Conservation (phyloP, 2,329 filamentous ascomycete genomes). For the Elsinoe necatrix region DNA sequence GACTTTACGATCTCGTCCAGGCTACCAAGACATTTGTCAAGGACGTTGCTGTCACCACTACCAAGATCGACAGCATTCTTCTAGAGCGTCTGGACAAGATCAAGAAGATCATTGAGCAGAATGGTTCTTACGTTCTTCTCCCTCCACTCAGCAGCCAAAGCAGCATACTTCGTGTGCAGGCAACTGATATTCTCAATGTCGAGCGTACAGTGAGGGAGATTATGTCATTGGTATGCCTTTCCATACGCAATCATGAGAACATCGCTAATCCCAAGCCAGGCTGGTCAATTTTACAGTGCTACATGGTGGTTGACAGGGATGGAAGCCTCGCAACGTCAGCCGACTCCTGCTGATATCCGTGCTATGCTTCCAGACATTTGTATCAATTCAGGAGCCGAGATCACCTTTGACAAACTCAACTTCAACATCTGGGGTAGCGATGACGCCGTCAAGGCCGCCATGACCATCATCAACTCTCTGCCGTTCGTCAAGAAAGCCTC, state of each 20-base stretch:
- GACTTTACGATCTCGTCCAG: conserved; percentile 75
- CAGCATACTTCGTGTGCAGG: conserved; percentile 80
- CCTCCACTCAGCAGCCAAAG: conserved; percentile 79
- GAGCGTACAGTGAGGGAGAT: conserved; percentile 92
- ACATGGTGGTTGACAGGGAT: conserved; percentile 88
- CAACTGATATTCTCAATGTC: conserved; percentile 84
- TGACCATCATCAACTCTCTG: conserved; percentile 86
- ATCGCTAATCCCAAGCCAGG: conserved; percentile 41
- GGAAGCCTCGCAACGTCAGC: conserved; percentile 56
- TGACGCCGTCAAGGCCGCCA: conserved; percentile 89
- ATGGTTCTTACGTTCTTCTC: conserved; percentile 90
- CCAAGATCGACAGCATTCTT: conserved; percentile 91
- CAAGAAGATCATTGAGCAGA: conserved; percentile 93
- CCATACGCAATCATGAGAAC: too few species aligned
- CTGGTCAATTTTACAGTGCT: conserved; percentile 94
- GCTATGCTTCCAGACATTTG: conserved; percentile 94
- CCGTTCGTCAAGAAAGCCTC: conserved; percentile 78
- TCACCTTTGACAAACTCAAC: conserved; percentile 86
- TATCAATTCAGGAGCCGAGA: conserved; percentile 88
- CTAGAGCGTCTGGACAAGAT: conserved; percentile 90
- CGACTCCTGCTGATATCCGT: conserved; percentile 61
- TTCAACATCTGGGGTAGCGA: conserved; percentile 95
- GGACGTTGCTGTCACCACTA: conserved; percentile 78
- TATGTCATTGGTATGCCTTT: conserved; percentile 68
- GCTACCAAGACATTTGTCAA: conserved; percentile 73